A percentile compares a stretch with the other conserved stretches of the same genome.
Evolutionary conservation across 1,284 basidiomycete species (phyloP).

Genomic region (Omphalotus olearius): DNA sequence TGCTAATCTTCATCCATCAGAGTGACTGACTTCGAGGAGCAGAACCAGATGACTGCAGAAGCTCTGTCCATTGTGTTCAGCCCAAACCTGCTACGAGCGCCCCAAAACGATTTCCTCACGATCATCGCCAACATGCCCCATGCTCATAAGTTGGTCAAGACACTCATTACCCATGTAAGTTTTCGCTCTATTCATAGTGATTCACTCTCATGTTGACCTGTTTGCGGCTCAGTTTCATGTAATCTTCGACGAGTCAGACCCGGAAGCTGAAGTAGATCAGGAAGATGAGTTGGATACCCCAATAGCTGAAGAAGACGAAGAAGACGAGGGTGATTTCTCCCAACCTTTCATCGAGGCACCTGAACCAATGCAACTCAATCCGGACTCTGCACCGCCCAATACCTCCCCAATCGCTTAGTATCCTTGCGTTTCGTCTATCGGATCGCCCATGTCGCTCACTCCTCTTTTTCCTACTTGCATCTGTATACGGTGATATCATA

Average conservation of each 20-base stretch:
- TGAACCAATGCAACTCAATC: slow-evolving; percentile 2
- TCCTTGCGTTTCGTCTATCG: neutral
- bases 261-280: slow-evolving; percentile 37
- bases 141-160: slow-evolving; percentile 71
- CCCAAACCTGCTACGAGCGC: slow-evolving; percentile 68
- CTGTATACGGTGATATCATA: neutral
- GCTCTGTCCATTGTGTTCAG: slow-evolving; percentile 81
- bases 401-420: neutral
- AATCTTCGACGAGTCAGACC: slow-evolving; percentile 45
- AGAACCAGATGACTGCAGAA: slow-evolving; percentile 83
- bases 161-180: slow-evolving; percentile 70
- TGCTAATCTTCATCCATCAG: slow-evolving; percentile 33
- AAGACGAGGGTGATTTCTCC: slow-evolving; percentile 20
- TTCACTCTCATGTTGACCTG: neutral
- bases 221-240: slow-evolving; percentile 35
- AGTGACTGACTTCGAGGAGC: slow-evolving; percentile 80
- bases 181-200: neutral
- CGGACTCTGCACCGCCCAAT: neutral
- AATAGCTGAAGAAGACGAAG: slow-evolving; percentile 39
- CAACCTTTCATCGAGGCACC: slow-evolving; percentile 8
- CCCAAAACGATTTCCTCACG: slow-evolving; percentile 68
- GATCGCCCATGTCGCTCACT: neutral
- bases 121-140: slow-evolving; percentile 77
- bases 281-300: slow-evolving; percentile 41
- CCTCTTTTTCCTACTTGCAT: neutral